Conservation (phyloP, 2,329 filamentous ascomycete genomes). For the Pseudocercospora crystallina region DNA sequence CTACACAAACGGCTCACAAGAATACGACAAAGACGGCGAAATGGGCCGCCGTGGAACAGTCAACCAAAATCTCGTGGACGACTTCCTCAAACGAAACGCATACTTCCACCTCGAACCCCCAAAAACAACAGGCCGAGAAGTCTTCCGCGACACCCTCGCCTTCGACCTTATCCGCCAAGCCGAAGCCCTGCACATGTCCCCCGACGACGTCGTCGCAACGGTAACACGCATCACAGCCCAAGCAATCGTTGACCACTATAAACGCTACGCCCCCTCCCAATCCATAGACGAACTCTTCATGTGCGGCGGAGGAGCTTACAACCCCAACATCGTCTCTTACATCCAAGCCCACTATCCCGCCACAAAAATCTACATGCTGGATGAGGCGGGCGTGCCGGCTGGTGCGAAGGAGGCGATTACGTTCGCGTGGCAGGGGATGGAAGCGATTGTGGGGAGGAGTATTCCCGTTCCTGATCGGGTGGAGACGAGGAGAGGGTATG, state of each 20-base stretch:
- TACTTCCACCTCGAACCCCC: conserved; percentile 55
- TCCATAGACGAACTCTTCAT: conserved; percentile 58
- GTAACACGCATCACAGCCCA: conserved; percentile 61
- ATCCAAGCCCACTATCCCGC: conserved; percentile 52
- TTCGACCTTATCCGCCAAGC: conserved; percentile 51
- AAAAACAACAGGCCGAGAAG: conserved; percentile 60
- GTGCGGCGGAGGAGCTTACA: conserved; percentile 60
- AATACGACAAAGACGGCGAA: conserved; percentile 35
- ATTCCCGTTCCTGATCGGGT: conserved; percentile 57
- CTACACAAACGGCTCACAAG: conserved; percentile 32
- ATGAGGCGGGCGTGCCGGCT: conserved; percentile 57
- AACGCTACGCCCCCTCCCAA: conserved; percentile 48
- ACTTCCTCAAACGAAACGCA: conserved; percentile 35
- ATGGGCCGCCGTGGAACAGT: conserved; percentile 33
- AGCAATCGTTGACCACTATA: conserved; percentile 55
- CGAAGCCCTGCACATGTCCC: conserved; percentile 33
- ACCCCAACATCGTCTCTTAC: conserved; percentile 57
- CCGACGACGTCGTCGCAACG: conserved; percentile 57
- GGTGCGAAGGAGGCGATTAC: conserved; percentile 61
- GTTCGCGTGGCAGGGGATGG: conserved; percentile 63
- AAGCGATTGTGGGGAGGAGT: conserved; percentile 56
- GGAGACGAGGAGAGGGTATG: conserved; percentile 52
- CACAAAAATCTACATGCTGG: conserved; percentile 55
- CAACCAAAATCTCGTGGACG: conserved; percentile 33
- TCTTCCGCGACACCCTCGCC: conserved; percentile 59